Evolutionary conservation across 371 early-diverging fungal species (phyloP).

Genomic region (Neoconidiobolus thromboides): DNA sequence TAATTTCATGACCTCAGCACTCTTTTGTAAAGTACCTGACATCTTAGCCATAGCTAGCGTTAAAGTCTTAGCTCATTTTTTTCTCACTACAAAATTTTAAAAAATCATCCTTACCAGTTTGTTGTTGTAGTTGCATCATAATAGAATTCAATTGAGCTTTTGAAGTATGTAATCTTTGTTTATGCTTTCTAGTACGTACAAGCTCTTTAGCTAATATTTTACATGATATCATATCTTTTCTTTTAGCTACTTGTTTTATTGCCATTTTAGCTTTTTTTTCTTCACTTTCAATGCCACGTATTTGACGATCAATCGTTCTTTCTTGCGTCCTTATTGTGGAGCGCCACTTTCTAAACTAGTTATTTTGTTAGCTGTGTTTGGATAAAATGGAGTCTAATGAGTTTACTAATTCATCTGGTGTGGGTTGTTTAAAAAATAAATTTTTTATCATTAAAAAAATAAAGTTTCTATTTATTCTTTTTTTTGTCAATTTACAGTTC

Average conservation of each 20-base stretch:
- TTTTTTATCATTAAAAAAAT: neutral
- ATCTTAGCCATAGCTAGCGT: constrained; percentile 57
- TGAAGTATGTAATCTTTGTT: constrained; percentile 58
- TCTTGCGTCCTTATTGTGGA: constrained; percentile 62
- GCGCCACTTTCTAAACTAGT: constrained; percentile 79
- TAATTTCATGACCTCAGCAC: constrained; percentile 73
- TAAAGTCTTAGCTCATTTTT: neutral
- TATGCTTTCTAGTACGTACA: constrained; percentile 56
- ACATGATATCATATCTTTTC: constrained; percentile 57
- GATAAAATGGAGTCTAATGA: too few relatives aligned
- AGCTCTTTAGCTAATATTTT: constrained; percentile 70
- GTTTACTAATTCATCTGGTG: constrained; percentile 5
- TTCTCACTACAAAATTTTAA: neutral
- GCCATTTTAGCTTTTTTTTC: constrained; percentile 58
- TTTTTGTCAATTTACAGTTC: too few relatives aligned
- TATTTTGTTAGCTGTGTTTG: neutral
- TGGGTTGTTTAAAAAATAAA: constrained; percentile 2
- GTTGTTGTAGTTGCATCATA: constrained; percentile 74
- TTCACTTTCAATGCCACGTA: constrained; percentile 57
- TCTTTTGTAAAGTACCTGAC: constrained; percentile 70
- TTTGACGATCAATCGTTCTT: constrained; percentile 71
- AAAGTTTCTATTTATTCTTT: too few relatives aligned
- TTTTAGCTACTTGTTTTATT: constrained; percentile 76
- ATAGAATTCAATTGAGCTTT: constrained; percentile 89
- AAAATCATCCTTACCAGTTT: constrained; percentile 34